These are phyloP conservation scores for Xerocomellus amylosporus DNA, from an alignment of 768 basidiomycete genomes.

Conservation along the genomic window DNA sequence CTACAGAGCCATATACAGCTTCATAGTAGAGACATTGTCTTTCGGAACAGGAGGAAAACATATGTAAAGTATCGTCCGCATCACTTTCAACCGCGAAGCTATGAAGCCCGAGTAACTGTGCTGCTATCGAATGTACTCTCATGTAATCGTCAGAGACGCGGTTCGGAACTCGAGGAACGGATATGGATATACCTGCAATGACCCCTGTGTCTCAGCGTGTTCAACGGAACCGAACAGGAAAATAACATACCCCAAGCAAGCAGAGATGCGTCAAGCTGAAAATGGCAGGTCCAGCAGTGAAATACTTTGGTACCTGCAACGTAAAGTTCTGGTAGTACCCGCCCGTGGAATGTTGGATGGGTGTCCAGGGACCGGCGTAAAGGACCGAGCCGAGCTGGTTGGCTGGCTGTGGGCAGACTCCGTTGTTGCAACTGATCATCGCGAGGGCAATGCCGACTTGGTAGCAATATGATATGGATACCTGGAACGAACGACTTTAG, in stretches of 20 bases:
- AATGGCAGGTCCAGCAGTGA: conserved; percentile 21
- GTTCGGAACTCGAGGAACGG: conserved; percentile 32
- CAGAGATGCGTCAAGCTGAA: conserved; percentile 32
- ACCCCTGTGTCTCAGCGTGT: neutral
- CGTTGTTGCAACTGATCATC: conserved; percentile 18
- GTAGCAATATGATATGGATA: conserved; percentile 14
- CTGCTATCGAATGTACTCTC: neutral
- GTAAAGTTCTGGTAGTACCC: conserved; percentile 32
- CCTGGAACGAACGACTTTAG: conserved; percentile 5
- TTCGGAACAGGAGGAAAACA: neutral
- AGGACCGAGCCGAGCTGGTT: conserved; percentile 24
- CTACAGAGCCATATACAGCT: neutral
- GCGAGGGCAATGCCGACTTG: conserved; percentile 34
- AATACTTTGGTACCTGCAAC: conserved; percentile 10
- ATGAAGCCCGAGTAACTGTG: neutral
- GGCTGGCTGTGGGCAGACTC: conserved; percentile 22
- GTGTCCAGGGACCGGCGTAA: conserved; percentile 30
- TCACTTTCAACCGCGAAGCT: neutral
- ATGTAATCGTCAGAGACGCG: conserved; percentile 18
- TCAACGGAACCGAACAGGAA: neutral
- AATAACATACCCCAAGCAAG: conserved; percentile 26
- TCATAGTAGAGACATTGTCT: neutral
- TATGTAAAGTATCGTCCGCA: neutral
- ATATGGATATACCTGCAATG: conserved; percentile 19
- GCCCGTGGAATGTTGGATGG: conserved; percentile 12